phyloP scores from a whole-genome alignment of 2,329 filamentous ascomycete species.

The Diaporthe vexans region DNA sequence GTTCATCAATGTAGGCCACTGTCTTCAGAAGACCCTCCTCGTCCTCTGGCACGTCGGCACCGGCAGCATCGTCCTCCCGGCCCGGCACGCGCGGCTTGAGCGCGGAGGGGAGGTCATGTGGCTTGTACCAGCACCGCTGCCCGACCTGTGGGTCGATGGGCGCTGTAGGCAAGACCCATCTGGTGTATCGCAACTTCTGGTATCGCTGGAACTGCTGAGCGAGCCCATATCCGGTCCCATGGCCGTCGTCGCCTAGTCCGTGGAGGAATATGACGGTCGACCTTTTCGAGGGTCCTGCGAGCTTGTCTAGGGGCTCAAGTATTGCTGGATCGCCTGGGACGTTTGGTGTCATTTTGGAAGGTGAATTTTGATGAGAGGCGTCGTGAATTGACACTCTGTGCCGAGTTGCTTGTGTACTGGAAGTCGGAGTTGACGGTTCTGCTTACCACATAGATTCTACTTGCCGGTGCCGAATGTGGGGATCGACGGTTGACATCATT shows the following conservation, averaged over 20 bases:
- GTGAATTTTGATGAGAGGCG: not conserved
- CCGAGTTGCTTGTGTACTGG: not conserved
- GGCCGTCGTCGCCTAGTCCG: conserved; percentile 38
- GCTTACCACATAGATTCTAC: not conserved
- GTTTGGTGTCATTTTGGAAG: conserved; percentile 17
- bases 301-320: conserved; percentile 30
- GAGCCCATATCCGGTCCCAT: conserved; percentile 37
- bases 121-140: conserved; percentile 37
- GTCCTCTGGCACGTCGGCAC: not conserved
- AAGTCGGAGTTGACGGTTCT: not conserved
- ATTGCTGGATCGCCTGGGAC: conserved; percentile 20
- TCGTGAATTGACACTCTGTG: not conserved
- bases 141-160: conserved; percentile 27
- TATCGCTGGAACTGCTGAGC: conserved; percentile 37
- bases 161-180: conserved; percentile 35
- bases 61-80: conserved; percentile 3
- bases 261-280: conserved; percentile 39
- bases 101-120: conserved; percentile 31
- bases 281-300: conserved; percentile 16
- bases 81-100: conserved; percentile 19
- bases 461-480: conserved; percentile 24
- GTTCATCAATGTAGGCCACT: conserved; percentile 30
- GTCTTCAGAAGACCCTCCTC: conserved; percentile 34
- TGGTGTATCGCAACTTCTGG: conserved; percentile 34
- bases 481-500: conserved; percentile 28